Evolutionary conservation across 768 basidiomycete species (phyloP), one percentile per base, ranked within the genome.

Genomic region (Rhodosporidiobolus sp.): DNA sequence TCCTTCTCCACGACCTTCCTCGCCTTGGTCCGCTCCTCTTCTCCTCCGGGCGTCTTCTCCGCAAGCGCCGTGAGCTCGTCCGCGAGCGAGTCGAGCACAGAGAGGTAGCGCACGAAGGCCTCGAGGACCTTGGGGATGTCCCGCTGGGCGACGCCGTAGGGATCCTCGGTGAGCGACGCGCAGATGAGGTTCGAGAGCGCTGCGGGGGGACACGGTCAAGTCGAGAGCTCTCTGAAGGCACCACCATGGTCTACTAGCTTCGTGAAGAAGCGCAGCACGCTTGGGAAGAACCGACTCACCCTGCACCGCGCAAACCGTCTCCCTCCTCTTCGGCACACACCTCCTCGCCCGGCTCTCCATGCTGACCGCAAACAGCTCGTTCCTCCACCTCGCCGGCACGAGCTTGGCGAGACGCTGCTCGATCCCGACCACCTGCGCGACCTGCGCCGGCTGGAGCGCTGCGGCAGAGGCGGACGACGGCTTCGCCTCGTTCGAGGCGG

Each of bases 81-180:
- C 66, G 87, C 86, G 69, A 88, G 88, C 43, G 85, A 84, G 75
- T 92, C 91, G 28, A 92, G 80, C 1, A 86, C 89, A 2, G 80
- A 79, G 28, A 91, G 83, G 82, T 88, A 89, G 0, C 85, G 85
- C 20, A 89, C 79, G 74, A 93, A 82, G 0, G 89, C 89, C 79
- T 94, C 92, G 5, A 94, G 80, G 38, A 92, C 87, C 70, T 86
- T 87, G 0, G 91, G 89, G 28, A 92, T 90, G 78, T 94, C 92
- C 19, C 89, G 84, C 79, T 94, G 92, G 20, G 92, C 90, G 46
- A 88, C 86, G 30, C 92, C 92, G 78, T 88, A 92, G 28, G 85
- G 84, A 81, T 94, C 92, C 79, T 93, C 92, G 1, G 84, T 83
- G 22, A 94, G 82, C 8, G 92, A 93, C 0, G 88, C 86, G 69